Evolutionary conservation across 352 stramenopile genomes (phyloP).

Genomic region (Phytophthora sp.): DNA sequence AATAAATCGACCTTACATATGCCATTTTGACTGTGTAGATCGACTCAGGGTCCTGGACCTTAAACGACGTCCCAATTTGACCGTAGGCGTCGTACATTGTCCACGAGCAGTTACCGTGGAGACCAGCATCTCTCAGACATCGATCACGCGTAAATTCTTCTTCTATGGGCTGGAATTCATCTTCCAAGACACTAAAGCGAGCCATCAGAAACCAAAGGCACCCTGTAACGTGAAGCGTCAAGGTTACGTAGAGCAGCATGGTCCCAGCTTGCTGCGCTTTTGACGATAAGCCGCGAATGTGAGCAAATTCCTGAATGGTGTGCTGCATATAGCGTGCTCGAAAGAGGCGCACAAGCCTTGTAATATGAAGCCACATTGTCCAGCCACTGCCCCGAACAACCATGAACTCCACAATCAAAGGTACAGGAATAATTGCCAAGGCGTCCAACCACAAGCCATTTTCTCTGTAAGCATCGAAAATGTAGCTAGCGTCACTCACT

Average conservation of each 20-base stretch:
- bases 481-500: conserved; percentile 67
- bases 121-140: conserved; percentile 53
- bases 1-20: conserved; percentile 78
- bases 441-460: conserved; percentile 60
- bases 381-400: conserved; percentile 23
- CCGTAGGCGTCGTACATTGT: conserved; percentile 71
- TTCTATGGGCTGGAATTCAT: conserved; percentile 30
- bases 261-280: conserved; percentile 62
- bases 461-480: conserved; percentile 69
- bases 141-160: conserved; percentile 43
- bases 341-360: conserved; percentile 53
- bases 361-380: conserved; percentile 50
- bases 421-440: conserved; percentile 59
- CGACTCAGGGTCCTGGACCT: conserved; percentile 28
- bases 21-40: conserved; percentile 65
- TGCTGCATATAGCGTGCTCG: conserved; percentile 55
- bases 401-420: conserved; percentile 58
- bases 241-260: conserved; percentile 67
- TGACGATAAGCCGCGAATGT: conserved; percentile 61
- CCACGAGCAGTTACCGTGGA: conserved; percentile 76
- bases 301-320: conserved; percentile 61
- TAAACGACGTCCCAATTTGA: conserved; percentile 59
- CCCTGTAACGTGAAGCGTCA: conserved; percentile 64
- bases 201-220: conserved; percentile 84
- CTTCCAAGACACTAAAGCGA: conserved; percentile 50